Percentiles rank a stretch among this genome's conserved stretches.
phyloP scores from a whole-genome alignment of 352 stramenopile genomes.

The Pythium dissotocum region DNA sequence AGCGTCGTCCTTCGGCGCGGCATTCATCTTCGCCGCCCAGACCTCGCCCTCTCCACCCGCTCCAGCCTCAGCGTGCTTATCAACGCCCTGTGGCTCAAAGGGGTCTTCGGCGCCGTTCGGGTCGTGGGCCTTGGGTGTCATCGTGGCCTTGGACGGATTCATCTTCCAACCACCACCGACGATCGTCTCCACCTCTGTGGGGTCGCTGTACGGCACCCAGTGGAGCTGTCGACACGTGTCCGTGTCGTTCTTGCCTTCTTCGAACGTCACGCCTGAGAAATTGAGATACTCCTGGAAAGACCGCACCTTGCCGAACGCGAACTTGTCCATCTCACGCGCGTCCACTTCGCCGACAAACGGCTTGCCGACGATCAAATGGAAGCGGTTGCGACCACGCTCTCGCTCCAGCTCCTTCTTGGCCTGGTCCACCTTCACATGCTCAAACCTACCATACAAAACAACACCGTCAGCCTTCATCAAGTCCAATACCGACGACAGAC shows the following conservation, averaged over 20 bases:
- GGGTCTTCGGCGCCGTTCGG: constrained; percentile 12
- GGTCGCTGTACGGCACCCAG: constrained; percentile 41
- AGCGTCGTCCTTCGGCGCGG: not conserved
- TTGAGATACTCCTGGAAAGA: constrained; percentile 40
- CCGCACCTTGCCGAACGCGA: constrained; percentile 33
- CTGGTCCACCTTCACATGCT: constrained; percentile 38
- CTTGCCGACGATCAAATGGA: constrained; percentile 36
- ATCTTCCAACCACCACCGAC: constrained; percentile 28
- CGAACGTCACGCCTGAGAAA: constrained; percentile 40
- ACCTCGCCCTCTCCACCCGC: constrained; percentile 16
- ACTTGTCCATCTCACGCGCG: constrained; percentile 40
- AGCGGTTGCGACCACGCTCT: constrained; percentile 29
- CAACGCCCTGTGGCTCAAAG: constrained; percentile 11
- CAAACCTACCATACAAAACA: constrained; percentile 22
- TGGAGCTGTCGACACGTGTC: constrained; percentile 43
- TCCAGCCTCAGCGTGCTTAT: constrained; percentile 25
- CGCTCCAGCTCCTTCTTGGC: constrained; percentile 34
- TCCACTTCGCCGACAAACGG: constrained; percentile 38
- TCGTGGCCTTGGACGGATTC: not conserved
- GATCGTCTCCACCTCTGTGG: constrained; percentile 35
- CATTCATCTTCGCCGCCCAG: not conserved
- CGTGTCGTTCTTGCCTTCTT: constrained; percentile 27
- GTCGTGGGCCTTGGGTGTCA: constrained; percentile 1
- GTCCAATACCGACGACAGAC: not conserved
- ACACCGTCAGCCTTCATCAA: no score